Base-by-base conservation (phyloP, 2,329 filamentous ascomycete genomes). In the Cladorrhinum sp. region DNA sequence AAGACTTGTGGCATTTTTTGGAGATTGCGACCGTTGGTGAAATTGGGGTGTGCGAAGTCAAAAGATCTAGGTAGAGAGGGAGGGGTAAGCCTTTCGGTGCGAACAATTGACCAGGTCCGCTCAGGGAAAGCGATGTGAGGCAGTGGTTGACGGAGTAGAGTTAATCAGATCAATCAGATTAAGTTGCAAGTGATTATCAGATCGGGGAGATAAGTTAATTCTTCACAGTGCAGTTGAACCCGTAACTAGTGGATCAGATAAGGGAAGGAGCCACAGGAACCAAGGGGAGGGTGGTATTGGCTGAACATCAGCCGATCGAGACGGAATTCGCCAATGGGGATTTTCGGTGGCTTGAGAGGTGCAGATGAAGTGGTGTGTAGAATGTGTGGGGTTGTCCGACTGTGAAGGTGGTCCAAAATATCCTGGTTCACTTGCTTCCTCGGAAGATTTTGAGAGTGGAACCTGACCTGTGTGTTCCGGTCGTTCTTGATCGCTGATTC, bases 1-100 rank as follows among this genome's bases (percentile, higher is more conserved):
- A 92, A 92, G 61, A 92, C 86, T 72, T 89, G 84, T 73, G 87
- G 86, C 77, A 84, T 87, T 65, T 55, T 55, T 72, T 59, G 48
- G 52, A 10, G 46, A 12, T 18, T 50, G 46, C 21, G 4, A n/a
- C 3, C 5, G 42, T 46, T 46, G 42, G 42, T 46, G 42, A 36
- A 16, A 36, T 16, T 36, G 33, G 33, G 3, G 14, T n/a, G n/a
- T n/a, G n/a, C n/a, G 18, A 20, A 60, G 58, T 21, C 14, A 36
- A 48, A 49, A 14, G 18, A 8, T 16, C 39, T 4, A 20, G 14
- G 18, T 20, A n/a, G 3, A 49, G 18, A 24, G 26, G 26, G 46
- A 49, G 12, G 7, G 33, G 14, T 36, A 10, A 36, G 14, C 7
- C 33, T 36, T 16, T 16, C 33, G 33, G 33, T 36, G 33, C 14